Conservation (phyloP, 805 yeast species). For the Teunomyces gatunensis region DNA sequence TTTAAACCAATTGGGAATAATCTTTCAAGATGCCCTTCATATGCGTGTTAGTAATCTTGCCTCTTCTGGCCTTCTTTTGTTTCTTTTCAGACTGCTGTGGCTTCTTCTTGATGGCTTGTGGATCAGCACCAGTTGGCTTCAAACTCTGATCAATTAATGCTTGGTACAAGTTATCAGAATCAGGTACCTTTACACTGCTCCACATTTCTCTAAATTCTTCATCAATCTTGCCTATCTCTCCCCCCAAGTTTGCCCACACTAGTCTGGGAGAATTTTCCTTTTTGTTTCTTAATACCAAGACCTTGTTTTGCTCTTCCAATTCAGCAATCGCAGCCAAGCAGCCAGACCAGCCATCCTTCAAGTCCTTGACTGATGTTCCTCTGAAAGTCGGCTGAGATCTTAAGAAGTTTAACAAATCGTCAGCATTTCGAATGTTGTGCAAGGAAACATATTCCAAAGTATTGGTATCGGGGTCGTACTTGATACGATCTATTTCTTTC, state of each 20-base stretch:
- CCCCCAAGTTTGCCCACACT: slow-evolving; percentile 87
- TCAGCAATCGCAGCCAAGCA: slow-evolving; percentile 76
- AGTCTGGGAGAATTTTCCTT: slow-evolving; percentile 92
- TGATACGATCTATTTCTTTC: slow-evolving; percentile 73
- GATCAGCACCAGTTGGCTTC: slow-evolving; percentile 97
- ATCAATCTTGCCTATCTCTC: slow-evolving; percentile 68
- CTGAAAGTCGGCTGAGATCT: slow-evolving; percentile 81
- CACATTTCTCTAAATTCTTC: slow-evolving; percentile 81
- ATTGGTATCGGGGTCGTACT: slow-evolving; percentile 56
- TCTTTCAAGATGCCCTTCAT: slow-evolving; percentile 95
- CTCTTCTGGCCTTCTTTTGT: slow-evolving; percentile 87
- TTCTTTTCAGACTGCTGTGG: slow-evolving; percentile 61
- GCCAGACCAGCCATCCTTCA: slow-evolving; percentile 92
- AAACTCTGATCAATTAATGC: slow-evolving; percentile 78
- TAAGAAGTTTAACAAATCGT: slow-evolving; percentile 70
- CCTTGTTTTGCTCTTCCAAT: slow-evolving; percentile 71
- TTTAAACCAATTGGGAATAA: slow-evolving; percentile 47
- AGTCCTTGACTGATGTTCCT: slow-evolving; percentile 79
- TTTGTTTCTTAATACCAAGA: slow-evolving; percentile 82
- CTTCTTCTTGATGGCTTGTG: slow-evolving; percentile 78
- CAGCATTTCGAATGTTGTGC: slow-evolving; percentile 80
- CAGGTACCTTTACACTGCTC: slow-evolving; percentile 77
- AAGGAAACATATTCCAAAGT: slow-evolving; percentile 85
- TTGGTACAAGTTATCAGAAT: slow-evolving; percentile 75
- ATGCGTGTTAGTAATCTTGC: slow-evolving; percentile 93